Evolutionary conservation across 169 alveolate species (phyloP), one percentile per base, ranked within the genome.

Genomic region (Plasmodium billcollinsi): DNA sequence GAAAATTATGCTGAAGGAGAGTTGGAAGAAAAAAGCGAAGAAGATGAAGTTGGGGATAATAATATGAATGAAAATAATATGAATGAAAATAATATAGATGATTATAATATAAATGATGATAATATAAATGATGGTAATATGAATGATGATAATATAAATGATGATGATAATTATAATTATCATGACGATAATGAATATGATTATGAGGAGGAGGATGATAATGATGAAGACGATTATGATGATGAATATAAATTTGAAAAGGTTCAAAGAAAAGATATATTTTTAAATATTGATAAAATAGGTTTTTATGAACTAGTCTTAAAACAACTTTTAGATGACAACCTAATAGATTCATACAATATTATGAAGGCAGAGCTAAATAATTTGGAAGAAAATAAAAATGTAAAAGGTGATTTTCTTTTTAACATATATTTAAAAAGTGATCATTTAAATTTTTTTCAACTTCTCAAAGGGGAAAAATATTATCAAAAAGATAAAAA

Each of bases 281-380:
- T 65, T 59, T 50, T 43, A 29, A 58, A 26, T 26, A 78, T 78
- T 45, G 58, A 78, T 43, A 78, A 78, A 66, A 78, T 78, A 6
- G 76, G 75, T 18, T 78, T 78, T 78, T 78, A 78, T 58, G 89
- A 78, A 45, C 43, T 54, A 11, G 89, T 78, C 2, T 52, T 78
- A 52, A 78, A 78, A 24, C 89, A 78, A 20, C 89, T 78, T 2
- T 3, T 14, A 20, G 89, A 78, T 70, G 89, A 78, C 26, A 70
- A 65, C 43, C 47, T 78, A 66, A 26, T 59, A 12, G 89, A 78
- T n/a, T 65, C 89, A 21, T 78, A 21, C 26, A 59, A 78, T 47
- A 14, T 69, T 18, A 26, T 78, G 54, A 78, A 45, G 47, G 54
- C 56, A 45, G 89, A 78, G 49, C 14, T 78, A 50, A 33, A 33